phyloP scores from a whole-genome alignment of 164 flowering plant genomes.

The Annona squamosa region DNA sequence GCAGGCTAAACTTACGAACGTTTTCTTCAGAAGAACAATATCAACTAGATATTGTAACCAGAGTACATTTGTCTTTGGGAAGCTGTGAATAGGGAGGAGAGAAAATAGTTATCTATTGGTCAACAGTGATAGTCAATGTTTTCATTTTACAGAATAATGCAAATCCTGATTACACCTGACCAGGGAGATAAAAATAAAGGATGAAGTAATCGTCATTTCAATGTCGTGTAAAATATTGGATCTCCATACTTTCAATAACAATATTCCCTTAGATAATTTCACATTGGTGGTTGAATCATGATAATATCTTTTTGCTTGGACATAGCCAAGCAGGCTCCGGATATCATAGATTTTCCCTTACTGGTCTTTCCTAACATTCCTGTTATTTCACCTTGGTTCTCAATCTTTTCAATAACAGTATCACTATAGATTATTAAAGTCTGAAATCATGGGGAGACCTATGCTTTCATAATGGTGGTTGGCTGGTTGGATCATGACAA shows the following conservation, averaged over 20 bases:
- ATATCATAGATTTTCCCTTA: too few species aligned
- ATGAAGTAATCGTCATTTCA: neutral
- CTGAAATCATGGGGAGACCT: neutral
- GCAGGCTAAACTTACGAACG: conserved; percentile 62
- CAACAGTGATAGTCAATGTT: neutral
- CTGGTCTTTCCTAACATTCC: too few species aligned
- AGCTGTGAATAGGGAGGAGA: conserved; percentile 35
- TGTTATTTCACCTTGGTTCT: too few species aligned
- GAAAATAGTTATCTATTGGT: neutral
- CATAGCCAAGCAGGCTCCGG: too few species aligned
- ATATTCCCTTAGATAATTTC: too few species aligned
- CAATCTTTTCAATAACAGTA: too few species aligned
- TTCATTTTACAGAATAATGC: neutral
- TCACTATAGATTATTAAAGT: too few species aligned
- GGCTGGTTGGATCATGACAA: too few species aligned
- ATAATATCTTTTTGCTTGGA: too few species aligned
- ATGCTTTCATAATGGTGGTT: neutral
- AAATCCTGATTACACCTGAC: neutral
- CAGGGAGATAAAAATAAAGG: neutral
- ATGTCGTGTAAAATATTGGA: neutral
- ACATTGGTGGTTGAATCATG: too few species aligned
- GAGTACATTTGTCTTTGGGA: conserved; percentile 81
- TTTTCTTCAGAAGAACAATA: conserved; percentile 70
- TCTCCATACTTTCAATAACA: too few species aligned
- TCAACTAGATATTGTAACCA: conserved; percentile 92